A percentile compares a stretch with the other conserved stretches of the same genome.
phyloP scores from a whole-genome alignment of 202 grass and related monocot species.

The Carex arenaria region DNA sequence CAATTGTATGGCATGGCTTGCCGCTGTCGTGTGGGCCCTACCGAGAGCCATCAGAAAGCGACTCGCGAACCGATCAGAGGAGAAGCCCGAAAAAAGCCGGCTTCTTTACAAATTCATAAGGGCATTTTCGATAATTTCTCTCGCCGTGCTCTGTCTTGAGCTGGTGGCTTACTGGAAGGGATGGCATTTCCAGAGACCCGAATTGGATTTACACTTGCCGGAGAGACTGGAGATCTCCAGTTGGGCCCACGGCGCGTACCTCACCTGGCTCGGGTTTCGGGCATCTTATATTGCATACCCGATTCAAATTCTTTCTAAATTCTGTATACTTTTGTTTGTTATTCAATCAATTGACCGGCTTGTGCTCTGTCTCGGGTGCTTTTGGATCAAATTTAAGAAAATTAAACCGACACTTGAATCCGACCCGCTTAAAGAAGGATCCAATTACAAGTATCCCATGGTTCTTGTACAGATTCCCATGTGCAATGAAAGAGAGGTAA shows the following conservation, averaged over 20 bases:
- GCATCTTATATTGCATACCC: constrained; percentile 41
- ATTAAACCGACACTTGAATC: constrained; percentile 54
- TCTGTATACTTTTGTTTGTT: constrained; percentile 53
- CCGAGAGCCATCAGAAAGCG: constrained; percentile 32
- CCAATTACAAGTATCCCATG: constrained; percentile 52
- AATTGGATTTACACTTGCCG: constrained; percentile 41
- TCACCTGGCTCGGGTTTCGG: constrained; percentile 57
- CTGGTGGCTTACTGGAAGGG: constrained; percentile 59
- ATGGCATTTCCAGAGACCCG: constrained; percentile 50
- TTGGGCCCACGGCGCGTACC: constrained; percentile 43
- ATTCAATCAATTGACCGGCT: constrained; percentile 60
- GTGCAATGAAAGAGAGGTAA: constrained; percentile 71
- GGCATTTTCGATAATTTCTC: constrained; percentile 42
- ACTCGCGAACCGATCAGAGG: constrained; percentile 4
- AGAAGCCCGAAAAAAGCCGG: constrained; percentile 22
- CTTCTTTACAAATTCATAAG: constrained; percentile 55
- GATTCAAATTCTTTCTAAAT: constrained; percentile 50
- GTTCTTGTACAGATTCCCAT: constrained; percentile 79
- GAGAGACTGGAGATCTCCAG: constrained; percentile 50
- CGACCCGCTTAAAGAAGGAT: constrained; percentile 41
- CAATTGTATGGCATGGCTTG: constrained; percentile 40
- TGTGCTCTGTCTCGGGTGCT: constrained; percentile 57
- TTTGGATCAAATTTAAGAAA: constrained; percentile 73
- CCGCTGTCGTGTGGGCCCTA: constrained; percentile 33
- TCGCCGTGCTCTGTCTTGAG: constrained; percentile 51